These are phyloP conservation scores for Penicillium decumbens DNA, from an alignment of 2,329 filamentous ascomycete species.

Conservation along the genomic window DNA sequence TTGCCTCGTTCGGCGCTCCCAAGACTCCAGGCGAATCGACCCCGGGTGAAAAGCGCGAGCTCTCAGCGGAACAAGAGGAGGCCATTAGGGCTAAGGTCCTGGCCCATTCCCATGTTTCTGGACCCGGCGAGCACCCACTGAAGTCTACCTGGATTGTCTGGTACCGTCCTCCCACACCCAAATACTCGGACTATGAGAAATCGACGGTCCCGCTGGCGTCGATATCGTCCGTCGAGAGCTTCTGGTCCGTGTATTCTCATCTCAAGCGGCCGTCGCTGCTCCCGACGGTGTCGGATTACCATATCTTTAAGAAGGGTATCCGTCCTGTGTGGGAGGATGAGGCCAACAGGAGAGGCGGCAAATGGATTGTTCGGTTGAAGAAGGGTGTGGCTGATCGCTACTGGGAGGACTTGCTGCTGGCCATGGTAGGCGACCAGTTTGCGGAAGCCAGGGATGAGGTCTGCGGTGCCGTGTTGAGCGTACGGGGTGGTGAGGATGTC, in stretches of 20 bases:
- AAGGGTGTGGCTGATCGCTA: constrained; percentile 95
- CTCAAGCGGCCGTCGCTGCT: constrained; percentile 83
- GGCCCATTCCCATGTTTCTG: constrained; percentile 33
- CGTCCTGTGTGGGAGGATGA: constrained; percentile 98
- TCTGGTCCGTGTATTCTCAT: constrained; percentile 84
- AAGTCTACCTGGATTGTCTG: constrained; percentile 93
- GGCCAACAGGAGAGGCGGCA: constrained; percentile 90
- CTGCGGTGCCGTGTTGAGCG: constrained; percentile 88
- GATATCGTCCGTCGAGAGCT: constrained; percentile 79
- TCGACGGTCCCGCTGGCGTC: constrained; percentile 82
- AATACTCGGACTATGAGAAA: constrained; percentile 97
- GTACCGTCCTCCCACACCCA: constrained; percentile 94
- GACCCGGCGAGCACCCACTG: constrained; percentile 54
- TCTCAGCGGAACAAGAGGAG: constrained; percentile 42
- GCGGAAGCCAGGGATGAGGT: constrained; percentile 88
- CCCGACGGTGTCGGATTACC: constrained; percentile 92
- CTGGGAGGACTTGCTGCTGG: constrained; percentile 90
- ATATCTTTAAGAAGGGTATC: constrained; percentile 95
- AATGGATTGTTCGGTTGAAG: constrained; percentile 95
- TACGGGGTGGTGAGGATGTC: constrained; percentile 93
- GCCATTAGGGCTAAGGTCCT: constrained; percentile 39
- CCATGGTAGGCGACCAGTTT: constrained; percentile 91
- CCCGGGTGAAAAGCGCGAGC: constrained; percentile 60
- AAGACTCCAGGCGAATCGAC: constrained; percentile 77
- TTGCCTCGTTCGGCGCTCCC: constrained; percentile 92